Base-by-base conservation (phyloP, 345 rosid species). In the Physaria fendleri region DNA sequence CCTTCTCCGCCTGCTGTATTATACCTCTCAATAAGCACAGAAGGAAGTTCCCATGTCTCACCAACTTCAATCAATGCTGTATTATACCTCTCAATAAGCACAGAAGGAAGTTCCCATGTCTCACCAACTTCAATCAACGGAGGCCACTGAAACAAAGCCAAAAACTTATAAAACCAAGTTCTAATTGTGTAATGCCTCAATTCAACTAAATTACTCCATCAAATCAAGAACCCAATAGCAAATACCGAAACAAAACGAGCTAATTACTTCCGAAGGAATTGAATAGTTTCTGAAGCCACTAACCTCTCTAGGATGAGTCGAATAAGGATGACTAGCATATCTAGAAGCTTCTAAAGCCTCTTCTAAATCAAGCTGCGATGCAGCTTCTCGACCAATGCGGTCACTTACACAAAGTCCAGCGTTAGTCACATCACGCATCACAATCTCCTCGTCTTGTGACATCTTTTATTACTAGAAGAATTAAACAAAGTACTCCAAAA, bases 1-100 rank as follows among this genome's bases (percentile, higher is more conserved):
- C 97, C 99, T 76, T 92, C 99, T 12, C 99, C 97, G 12, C 99
- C 94, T 34, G 99, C 88, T 4, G 87, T 80, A 66, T 92, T 92
- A 40, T 92, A 92, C 56, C 95, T 83, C 61, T 88, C 94, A 60
- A 88, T 73, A 27, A 92, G 91, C 25, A 84, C 84, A 17, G 83
- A 69, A 68, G 99, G 99, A 68, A 88, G 74, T 64, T 88, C 96
- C 87, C 88, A 76, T 6, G 88, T 82, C 58, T 92, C 90, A 10
- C 47, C 85, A 25, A 92, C 81, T 73, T 88, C 98, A 33, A 82
- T 74, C 69, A 87, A 61, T 29, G 97, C n/a, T n/a, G n/a, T n/a
- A n/a, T n/a, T n/a, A 40, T 92, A 92, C 56, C 95, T 83, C 61
- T 88, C 94, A 60, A 88, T 73, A 27, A 92, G 91, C 25, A 84